phyloP scores from a whole-genome alignment of 129 eudicot species.

The Escallonia rubra region DNA sequence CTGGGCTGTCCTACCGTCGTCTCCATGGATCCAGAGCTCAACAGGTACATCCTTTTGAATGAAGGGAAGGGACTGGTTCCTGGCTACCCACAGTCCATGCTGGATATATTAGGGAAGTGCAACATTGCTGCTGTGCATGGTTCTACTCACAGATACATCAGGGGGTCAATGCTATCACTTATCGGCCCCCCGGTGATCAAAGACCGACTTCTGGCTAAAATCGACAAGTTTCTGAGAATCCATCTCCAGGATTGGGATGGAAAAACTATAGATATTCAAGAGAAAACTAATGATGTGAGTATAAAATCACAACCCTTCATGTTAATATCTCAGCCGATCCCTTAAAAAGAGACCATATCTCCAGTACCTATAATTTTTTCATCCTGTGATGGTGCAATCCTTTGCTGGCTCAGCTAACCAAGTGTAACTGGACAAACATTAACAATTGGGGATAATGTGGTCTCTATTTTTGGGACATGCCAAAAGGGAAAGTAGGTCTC shows the following conservation, averaged over 20 bases:
- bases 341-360: too few species aligned
- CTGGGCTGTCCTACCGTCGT: slow-evolving; percentile 42
- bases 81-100: slow-evolving; percentile 42
- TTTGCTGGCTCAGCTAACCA: background rate
- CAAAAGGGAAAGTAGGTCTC: too few species aligned
- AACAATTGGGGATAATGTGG: too few species aligned
- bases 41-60: slow-evolving; percentile 39
- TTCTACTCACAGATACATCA: slow-evolving; percentile 25
- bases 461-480: too few species aligned
- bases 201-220: slow-evolving; percentile 24
- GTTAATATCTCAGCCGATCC: too few species aligned
- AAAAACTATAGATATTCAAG: slow-evolving; percentile 34
- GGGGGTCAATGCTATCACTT: slow-evolving; percentile 35
- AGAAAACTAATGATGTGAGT: slow-evolving; percentile 28
- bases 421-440: too few species aligned
- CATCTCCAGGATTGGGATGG: slow-evolving; percentile 26
- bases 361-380: background rate
- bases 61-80: slow-evolving; percentile 49
- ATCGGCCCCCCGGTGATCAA: slow-evolving; percentile 13
- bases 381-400: background rate
- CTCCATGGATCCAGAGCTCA: slow-evolving; percentile 52
- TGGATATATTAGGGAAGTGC: slow-evolving; percentile 29
- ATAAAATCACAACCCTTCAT: background rate
- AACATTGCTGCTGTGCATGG: slow-evolving; percentile 42
- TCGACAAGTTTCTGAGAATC: slow-evolving; percentile 19